Percentiles rank a stretch among this genome's conserved stretches.
Evolutionary conservation across 768 basidiomycete species (phyloP).

Genomic region (Suillus decipiens): DNA sequence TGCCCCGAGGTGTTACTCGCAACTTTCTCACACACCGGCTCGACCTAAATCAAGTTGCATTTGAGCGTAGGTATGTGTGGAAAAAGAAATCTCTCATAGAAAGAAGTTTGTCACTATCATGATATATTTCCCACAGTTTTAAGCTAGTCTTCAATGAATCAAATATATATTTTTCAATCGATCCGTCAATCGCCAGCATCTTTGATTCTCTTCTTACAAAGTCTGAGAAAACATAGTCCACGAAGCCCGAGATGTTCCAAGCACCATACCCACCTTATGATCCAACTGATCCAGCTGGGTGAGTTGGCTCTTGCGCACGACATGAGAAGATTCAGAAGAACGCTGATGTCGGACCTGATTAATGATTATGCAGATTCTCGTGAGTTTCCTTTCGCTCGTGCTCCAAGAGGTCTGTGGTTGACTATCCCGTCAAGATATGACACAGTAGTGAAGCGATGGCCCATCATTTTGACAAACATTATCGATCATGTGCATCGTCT

Average conservation of each 20-base stretch:
- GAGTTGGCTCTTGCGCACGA: constrained; percentile 22
- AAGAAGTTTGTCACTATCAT: neutral
- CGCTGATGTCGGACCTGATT: too few species aligned
- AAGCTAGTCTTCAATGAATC: neutral
- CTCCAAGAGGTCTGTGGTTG: neutral
- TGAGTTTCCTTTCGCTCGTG: constrained; percentile 34
- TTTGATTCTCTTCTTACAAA: neutral
- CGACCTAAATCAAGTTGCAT: neutral
- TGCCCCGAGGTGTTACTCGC: neutral
- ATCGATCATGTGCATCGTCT: constrained; percentile 75
- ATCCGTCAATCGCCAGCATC: neutral
- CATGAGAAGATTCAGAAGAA: constrained; percentile 6
- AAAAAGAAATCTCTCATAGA: neutral
- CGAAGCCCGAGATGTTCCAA: constrained; percentile 36
- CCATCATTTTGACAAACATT: constrained; percentile 77
- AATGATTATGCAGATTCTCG: too few species aligned
- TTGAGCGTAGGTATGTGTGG: neutral
- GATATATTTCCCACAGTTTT: constrained; percentile 1
- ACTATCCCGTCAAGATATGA: constrained; percentile 54
- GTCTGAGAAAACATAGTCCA: neutral
- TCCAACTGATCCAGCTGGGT: constrained; percentile 70
- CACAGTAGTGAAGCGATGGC: constrained; percentile 80
- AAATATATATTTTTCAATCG: too few species aligned
- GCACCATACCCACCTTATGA: constrained; percentile 72
- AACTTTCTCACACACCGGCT: neutral